Evolutionary conservation across 169 alveolate species (phyloP).

Genomic region (Plasmodium gonderi): DNA sequence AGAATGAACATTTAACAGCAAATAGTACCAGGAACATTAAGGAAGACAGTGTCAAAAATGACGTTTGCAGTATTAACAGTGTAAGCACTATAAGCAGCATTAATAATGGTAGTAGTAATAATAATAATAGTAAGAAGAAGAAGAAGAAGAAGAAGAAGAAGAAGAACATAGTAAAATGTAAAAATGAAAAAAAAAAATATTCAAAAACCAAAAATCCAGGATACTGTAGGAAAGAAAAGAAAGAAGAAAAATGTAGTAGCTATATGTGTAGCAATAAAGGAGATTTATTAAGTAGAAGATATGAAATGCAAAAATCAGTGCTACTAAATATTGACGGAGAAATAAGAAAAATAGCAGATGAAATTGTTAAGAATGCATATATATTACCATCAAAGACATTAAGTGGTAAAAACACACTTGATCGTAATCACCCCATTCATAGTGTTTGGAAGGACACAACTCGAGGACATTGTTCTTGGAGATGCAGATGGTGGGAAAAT

Average conservation of each 20-base stretch:
- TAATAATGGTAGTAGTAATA: not conserved
- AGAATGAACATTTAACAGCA: too few species aligned
- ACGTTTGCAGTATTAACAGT: not conserved
- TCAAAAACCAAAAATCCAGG: not conserved
- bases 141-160: not conserved
- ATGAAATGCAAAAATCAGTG: constrained; percentile 35
- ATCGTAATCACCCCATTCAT: constrained; percentile 84
- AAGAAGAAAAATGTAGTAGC: not conserved
- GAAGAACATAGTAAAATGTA: not conserved
- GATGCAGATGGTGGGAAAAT: constrained; percentile 89
- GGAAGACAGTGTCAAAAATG: not conserved
- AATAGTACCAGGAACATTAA: not conserved
- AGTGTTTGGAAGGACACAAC: constrained; percentile 86
- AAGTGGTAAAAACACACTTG: constrained; percentile 81
- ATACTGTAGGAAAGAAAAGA: not conserved
- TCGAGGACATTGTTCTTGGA: constrained; percentile 86
- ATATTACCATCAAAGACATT: constrained; percentile 82
- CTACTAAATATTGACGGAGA: constrained; percentile 70
- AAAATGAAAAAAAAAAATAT: not conserved
- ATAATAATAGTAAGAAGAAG: not conserved
- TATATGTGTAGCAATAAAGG: not conserved
- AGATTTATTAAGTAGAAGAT: constrained; percentile 9
- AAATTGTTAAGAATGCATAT: constrained; percentile 78
- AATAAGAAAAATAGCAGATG: constrained; percentile 80
- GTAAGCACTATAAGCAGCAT: not conserved